Percentiles rank a stretch among this genome's conserved stretches.
Conservation (phyloP, 2,329 filamentous ascomycete species). For the Tricladium varicosporioides region DNA sequence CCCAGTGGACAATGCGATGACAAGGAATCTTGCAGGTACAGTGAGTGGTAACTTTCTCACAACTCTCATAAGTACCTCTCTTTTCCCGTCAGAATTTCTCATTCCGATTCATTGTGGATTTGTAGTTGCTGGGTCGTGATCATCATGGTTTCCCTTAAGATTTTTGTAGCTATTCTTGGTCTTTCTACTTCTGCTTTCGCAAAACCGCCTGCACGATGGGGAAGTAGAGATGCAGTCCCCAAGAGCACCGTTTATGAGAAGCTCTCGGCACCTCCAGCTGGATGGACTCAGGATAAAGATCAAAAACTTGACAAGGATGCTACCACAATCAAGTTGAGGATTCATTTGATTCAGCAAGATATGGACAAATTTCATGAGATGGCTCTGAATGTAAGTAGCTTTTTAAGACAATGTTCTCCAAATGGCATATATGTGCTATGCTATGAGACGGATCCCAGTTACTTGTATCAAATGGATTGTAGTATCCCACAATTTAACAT, state of each 20-base stretch:
- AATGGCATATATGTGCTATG: too few species aligned
- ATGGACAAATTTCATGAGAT: slow-evolving; percentile 32
- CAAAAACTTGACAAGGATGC: slow-evolving; percentile 26
- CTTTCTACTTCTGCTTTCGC: slow-evolving; percentile 14
- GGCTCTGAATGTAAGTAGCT: slow-evolving; percentile 27
- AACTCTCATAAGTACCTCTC: slow-evolving; percentile 1
- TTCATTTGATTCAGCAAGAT: slow-evolving; percentile 29
- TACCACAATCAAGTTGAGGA: slow-evolving; percentile 25
- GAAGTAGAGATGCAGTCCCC: background rate
- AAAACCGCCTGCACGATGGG: slow-evolving; percentile 3
- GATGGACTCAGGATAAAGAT: slow-evolving; percentile 25
- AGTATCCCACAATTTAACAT: slow-evolving; percentile 1
- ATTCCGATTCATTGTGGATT: background rate
- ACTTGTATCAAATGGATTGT: too few species aligned
- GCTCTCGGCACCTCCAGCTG: slow-evolving; percentile 23
- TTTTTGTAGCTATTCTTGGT: slow-evolving; percentile 10
- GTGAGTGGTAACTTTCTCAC: background rate
- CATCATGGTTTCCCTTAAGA: slow-evolving; percentile 18
- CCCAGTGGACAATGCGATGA: background rate
- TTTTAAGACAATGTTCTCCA: too few species aligned
- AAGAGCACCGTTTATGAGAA: slow-evolving; percentile 27
- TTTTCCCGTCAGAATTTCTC: background rate
- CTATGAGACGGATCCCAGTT: too few species aligned
- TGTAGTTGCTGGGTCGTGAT: background rate
- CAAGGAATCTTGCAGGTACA: slow-evolving; percentile 2